Evolutionary conservation across 306 rosid species (phyloP).

Genomic region (Casuarina equisetifolia): DNA sequence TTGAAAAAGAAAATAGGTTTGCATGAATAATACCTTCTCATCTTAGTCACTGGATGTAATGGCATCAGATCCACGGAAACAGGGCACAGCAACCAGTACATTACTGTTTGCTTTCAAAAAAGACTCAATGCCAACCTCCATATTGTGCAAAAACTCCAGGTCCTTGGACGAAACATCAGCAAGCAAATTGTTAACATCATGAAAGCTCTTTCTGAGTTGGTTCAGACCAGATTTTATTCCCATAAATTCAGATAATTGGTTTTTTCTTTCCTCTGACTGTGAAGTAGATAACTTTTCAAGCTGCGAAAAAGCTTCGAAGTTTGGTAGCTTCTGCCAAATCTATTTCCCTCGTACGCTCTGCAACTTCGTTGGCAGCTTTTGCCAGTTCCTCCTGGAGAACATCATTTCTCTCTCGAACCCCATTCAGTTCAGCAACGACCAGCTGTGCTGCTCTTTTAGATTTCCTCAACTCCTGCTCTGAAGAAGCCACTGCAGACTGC

Average conservation of each 20-base stretch:
- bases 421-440: constrained; percentile 89
- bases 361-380: constrained; percentile 58
- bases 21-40: constrained; percentile 50
- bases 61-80: constrained; percentile 33
- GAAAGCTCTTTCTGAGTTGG: constrained; percentile 59
- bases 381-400: constrained; percentile 84
- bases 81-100: constrained; percentile 39
- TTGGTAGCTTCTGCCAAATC: constrained; percentile 65
- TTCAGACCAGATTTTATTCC: constrained; percentile 62
- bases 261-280: constrained; percentile 52
- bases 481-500: constrained; percentile 46
- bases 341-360: constrained; percentile 60
- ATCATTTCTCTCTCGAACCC: constrained; percentile 97
- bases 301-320: constrained; percentile 59
- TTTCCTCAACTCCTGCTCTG: constrained; percentile 74
- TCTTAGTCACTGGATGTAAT: constrained; percentile 34
- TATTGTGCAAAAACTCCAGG: constrained; percentile 54
- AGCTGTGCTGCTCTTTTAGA: constrained; percentile 89
- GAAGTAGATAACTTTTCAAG: constrained; percentile 61
- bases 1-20: not conserved
- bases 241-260: constrained; percentile 55
- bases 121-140: constrained; percentile 59
- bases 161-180: constrained; percentile 50
- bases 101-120: constrained; percentile 47
- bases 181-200: constrained; percentile 53